A percentile compares a stretch with the other conserved stretches of the same genome.
Conservation (phyloP, 805 yeast genomes). For the Spathaspora sp. region DNA sequence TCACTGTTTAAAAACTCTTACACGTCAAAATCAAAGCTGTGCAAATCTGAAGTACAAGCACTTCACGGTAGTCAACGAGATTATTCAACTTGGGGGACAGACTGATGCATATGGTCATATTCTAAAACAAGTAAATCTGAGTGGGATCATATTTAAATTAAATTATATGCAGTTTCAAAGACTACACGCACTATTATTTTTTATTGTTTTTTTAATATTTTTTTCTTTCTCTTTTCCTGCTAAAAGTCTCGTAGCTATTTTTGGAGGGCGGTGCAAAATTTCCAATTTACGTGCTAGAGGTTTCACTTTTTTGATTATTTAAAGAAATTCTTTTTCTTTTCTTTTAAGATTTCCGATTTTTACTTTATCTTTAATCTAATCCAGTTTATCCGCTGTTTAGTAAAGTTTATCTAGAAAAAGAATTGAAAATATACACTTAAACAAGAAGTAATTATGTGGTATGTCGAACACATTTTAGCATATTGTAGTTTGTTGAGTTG, state of each 20-base stretch:
- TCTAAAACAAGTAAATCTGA: background rate
- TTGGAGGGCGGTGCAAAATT: background rate
- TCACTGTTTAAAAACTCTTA: background rate
- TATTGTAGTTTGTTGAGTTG: background rate
- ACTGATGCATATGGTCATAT: too few relatives aligned
- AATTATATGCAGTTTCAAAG: background rate
- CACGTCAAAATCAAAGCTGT: background rate
- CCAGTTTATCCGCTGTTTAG: background rate
- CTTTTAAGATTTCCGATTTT: background rate
- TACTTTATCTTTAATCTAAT: background rate
- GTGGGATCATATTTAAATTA: background rate
- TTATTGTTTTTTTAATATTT: background rate
- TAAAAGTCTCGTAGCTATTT: background rate
- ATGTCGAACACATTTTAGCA: background rate
- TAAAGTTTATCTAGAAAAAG: background rate
- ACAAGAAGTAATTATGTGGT: conserved; percentile 6
- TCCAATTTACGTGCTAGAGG: background rate
- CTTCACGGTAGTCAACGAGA: too few relatives aligned
- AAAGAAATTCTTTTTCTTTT: background rate
- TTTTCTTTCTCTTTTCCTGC: background rate
- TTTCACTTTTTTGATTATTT: background rate
- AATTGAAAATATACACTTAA: background rate
- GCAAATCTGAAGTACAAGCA: background rate
- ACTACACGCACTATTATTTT: background rate
- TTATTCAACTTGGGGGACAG: too few relatives aligned